Evolutionary conservation across 2,329 filamentous ascomycete genomes (phyloP), one percentile per base, ranked within the genome.

Genomic region (Diplocarpon mali): DNA sequence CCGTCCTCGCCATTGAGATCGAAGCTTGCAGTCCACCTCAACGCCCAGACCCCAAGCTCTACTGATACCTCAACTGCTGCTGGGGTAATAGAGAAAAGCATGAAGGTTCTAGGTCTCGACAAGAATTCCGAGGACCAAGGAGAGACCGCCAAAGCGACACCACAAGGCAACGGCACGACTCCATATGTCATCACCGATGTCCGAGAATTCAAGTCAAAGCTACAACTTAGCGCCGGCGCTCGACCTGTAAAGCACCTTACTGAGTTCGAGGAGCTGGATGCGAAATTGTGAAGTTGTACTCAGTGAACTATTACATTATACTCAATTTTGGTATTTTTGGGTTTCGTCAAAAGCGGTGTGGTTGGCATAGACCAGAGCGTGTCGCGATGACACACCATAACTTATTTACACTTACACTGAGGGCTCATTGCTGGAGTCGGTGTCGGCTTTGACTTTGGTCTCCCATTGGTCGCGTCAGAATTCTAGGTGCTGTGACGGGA

Each of bases 11-110:
- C 73, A 0, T 69, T 68, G 0, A 78, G 92, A 39, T 80, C 87
- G n/a, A 95, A 95, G 61, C 65, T 93, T 6, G 80, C 86, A 0
- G 78, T 95, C 13, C 84, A 96, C 60, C 70, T 96, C 17, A 75
- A 83, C 44, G 90, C 90, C 0, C 85, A 90, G 59, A 73, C 75
- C 2, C 67, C 52, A 7, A 27, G 28, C 13, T 17, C 68, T 41
- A 69, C 72, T 20, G 60, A 58, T 29, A 54, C 49, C 30, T 40
- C 64, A 58, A 13, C 60, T 57, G 31, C 62, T 45, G 58, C 64
- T 0, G 30, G 27, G 17, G 45, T 44, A 42, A 61, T 71, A 13
- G 65, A 70, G 54, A 69, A 57, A 46, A 69, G 57, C 31, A 57
- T 55, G 15, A 60, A 60, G 52, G 61, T 41, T 14, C 37, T 60